Evolutionary conservation across 2,329 filamentous ascomycete genomes (phyloP).

Genomic region (Ilyonectria robusta): DNA sequence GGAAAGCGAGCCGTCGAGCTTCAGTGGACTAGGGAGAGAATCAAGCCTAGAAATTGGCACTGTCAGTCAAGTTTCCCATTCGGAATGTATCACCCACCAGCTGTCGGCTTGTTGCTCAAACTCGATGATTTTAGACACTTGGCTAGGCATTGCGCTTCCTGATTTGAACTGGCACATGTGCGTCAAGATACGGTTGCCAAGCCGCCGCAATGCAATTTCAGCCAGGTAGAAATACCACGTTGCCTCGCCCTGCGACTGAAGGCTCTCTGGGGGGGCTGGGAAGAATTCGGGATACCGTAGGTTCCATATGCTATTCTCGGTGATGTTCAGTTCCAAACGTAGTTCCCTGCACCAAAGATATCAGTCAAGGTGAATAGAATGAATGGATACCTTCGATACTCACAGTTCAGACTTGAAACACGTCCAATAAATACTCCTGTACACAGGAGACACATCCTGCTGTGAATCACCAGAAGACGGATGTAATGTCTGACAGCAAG

Average conservation of each 20-base stretch:
- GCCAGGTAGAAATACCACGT: constrained; percentile 23
- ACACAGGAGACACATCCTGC: background rate
- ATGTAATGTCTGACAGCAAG: constrained; percentile 26
- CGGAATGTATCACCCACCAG: constrained; percentile 7
- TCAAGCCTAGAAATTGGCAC: background rate
- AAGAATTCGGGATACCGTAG: constrained; percentile 15
- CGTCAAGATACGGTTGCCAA: constrained; percentile 17
- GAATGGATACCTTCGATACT: background rate
- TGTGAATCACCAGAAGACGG: background rate
- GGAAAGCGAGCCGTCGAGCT: background rate
- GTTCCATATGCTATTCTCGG: constrained; percentile 13
- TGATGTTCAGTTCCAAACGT: constrained; percentile 10
- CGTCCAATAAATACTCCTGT: constrained; percentile 15
- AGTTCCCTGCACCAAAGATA: background rate
- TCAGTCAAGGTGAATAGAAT: background rate
- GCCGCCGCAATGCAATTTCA: constrained; percentile 13
- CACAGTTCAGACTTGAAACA: constrained; percentile 26
- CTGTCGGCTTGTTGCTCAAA: constrained; percentile 14
- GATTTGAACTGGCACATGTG: background rate
- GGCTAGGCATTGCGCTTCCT: background rate
- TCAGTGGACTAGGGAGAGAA: background rate
- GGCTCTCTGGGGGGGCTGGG: constrained; percentile 5
- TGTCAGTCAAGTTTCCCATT: background rate
- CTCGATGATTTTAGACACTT: constrained; percentile 3
- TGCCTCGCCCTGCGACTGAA: constrained; percentile 14